Percentiles rank a stretch among this genome's conserved stretches.
Conservation (phyloP, 495 filamentous ascomycete species). For the Neurospora africana region DNA sequence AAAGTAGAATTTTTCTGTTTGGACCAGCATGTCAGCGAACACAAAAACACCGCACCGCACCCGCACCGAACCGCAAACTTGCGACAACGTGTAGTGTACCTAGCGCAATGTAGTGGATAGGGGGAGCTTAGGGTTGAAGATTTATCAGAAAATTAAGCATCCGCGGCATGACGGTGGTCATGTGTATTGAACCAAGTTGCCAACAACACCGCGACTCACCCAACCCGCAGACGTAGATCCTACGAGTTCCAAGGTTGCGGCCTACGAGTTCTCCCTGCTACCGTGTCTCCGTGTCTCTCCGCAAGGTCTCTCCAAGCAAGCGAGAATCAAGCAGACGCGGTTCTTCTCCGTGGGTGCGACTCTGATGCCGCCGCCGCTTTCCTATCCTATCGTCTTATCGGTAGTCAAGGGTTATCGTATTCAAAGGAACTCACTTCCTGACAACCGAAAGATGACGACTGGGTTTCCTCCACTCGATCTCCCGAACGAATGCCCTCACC, state of each 20-base stretch:
- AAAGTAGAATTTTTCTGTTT: background rate
- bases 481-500: background rate
- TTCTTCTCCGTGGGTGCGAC: background rate
- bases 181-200: background rate
- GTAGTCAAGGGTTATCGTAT: background rate
- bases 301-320: background rate
- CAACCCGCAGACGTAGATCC: background rate
- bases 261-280: background rate
- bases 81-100: background rate
- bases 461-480: background rate
- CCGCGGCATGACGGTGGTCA: background rate
- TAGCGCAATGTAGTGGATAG: background rate
- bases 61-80: background rate
- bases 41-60: background rate
- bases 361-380: background rate
- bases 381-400: background rate
- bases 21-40: background rate
- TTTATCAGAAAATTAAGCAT: background rate
- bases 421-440: background rate
- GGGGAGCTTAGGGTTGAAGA: background rate
- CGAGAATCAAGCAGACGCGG: background rate
- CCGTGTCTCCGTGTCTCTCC: background rate
- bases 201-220: background rate
- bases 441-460: background rate
- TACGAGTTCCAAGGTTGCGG: background rate